phyloP scores from a whole-genome alignment of 345 rosid species.

The Nasturtium officinale region DNA sequence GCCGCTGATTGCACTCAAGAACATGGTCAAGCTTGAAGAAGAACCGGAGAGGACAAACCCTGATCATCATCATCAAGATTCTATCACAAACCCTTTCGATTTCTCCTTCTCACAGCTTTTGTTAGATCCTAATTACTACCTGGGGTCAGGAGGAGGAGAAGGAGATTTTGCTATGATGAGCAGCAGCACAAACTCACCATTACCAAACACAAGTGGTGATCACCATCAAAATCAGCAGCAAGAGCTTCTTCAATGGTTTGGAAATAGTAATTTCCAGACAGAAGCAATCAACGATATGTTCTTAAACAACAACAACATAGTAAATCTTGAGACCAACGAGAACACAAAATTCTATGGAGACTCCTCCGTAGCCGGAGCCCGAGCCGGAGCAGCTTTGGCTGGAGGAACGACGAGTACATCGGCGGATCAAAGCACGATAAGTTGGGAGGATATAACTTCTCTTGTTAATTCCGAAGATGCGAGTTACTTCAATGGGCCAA shows the following conservation, averaged over 20 bases:
- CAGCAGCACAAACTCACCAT: slow-evolving; percentile 45
- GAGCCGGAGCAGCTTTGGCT: slow-evolving; percentile 25
- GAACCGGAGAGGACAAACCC: slow-evolving; percentile 31
- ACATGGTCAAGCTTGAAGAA: slow-evolving; percentile 42
- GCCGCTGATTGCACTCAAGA: slow-evolving; percentile 35
- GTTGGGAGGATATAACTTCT: slow-evolving; percentile 60
- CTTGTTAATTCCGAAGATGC: slow-evolving; percentile 52
- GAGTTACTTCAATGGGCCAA: slow-evolving; percentile 48
- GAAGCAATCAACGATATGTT: slow-evolving; percentile 39
- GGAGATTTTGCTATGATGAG: slow-evolving; percentile 38
- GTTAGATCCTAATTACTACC: slow-evolving; percentile 39
- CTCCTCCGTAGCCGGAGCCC: slow-evolving; percentile 31
- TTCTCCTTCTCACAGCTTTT: slow-evolving; percentile 46
- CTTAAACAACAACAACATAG: slow-evolving; percentile 30
- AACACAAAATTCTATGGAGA: slow-evolving; percentile 34
- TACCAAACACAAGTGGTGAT: slow-evolving; percentile 34
- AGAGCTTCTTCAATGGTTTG: slow-evolving; percentile 49
- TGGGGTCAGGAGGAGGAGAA: slow-evolving; percentile 39
- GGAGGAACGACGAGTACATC: slow-evolving; percentile 53
- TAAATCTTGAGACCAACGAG: slow-evolving; percentile 35
- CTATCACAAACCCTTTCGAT: slow-evolving; percentile 38
- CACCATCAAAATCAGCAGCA: slow-evolving; percentile 33
- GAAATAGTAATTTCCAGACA: slow-evolving; percentile 36
- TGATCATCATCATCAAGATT: slow-evolving; percentile 34
- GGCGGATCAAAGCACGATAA: slow-evolving; percentile 53